Evolutionary conservation across 306 rosid species (phyloP).

Genomic region (Vigna trinervia): DNA sequence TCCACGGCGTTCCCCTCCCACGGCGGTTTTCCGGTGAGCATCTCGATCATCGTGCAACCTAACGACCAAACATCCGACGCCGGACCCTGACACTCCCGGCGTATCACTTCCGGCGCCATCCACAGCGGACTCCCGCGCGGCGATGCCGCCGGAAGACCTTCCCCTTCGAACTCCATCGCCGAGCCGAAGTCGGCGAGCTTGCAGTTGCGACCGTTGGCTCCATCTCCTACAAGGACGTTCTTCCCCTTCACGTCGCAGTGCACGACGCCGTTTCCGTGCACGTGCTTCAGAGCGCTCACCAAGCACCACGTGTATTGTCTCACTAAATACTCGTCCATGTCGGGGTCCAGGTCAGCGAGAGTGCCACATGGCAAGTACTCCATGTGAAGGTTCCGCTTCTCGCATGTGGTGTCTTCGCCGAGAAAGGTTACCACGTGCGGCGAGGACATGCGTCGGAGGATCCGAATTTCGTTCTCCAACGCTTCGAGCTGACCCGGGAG

Average conservation of each 20-base stretch:
- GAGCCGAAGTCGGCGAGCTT: conserved; percentile 82
- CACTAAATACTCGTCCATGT: conserved; percentile 54
- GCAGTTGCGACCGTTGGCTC: conserved; percentile 42
- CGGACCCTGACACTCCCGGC: conserved; percentile 66
- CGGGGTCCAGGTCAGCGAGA: conserved; percentile 43
- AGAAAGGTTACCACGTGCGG: conserved; percentile 66
- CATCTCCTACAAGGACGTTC: conserved; percentile 59
- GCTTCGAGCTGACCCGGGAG: conserved; percentile 56
- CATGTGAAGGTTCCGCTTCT: conserved; percentile 63
- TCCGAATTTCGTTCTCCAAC: conserved; percentile 69
- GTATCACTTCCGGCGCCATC: conserved; percentile 93
- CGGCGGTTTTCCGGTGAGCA: conserved; percentile 70
- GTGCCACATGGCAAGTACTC: conserved; percentile 77
- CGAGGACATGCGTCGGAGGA: conserved; percentile 60
- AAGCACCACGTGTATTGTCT: conserved; percentile 60
- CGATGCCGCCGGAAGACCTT: neutral
- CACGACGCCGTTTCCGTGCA: conserved; percentile 64
- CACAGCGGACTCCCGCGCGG: conserved; percentile 83
- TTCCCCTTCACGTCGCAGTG: conserved; percentile 81
- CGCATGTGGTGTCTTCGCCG: conserved; percentile 59
- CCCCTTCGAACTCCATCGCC: conserved; percentile 31
- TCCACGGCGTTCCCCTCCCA: conserved; percentile 65
- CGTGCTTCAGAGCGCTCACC: conserved; percentile 61
- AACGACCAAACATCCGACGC: conserved; percentile 80
- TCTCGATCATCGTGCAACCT: conserved; percentile 80